These are phyloP conservation scores for Sarocladium brachiariae DNA, from an alignment of 2,329 filamentous ascomycete species.

Conservation along the genomic window DNA sequence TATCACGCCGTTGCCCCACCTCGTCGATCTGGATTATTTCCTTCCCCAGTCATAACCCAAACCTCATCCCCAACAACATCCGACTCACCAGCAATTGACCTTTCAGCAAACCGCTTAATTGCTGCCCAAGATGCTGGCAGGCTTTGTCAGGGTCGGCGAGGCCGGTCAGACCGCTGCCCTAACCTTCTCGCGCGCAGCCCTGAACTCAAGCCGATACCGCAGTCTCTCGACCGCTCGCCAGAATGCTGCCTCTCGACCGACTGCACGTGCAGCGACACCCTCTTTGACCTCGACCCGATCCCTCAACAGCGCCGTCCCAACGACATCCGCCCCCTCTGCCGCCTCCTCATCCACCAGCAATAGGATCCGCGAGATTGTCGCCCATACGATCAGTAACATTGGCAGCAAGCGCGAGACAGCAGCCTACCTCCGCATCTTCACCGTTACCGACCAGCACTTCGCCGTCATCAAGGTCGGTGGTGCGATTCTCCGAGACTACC, in stretches of 20 bases:
- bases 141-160: no score
- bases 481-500: slow-evolving; percentile 94
- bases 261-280: no score
- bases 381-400: slow-evolving; percentile 77
- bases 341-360: slow-evolving; percentile 17
- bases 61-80: no score
- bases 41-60: no score
- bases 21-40: no score
- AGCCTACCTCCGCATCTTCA: slow-evolving; percentile 97
- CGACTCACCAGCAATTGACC: no score
- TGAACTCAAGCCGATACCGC: no score
- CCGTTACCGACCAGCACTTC: slow-evolving; percentile 74
- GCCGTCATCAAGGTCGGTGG: slow-evolving; percentile 96
- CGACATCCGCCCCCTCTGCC: not conserved
- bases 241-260: no score
- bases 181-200: slow-evolving; percentile 10
- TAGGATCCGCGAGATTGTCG: slow-evolving; percentile 29
- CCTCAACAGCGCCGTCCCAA: slow-evolving; percentile 20
- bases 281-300: slow-evolving; percentile 18
- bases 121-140: no score
- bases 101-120: no score
- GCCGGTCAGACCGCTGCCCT: slow-evolving; percentile 33
- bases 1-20: no score
- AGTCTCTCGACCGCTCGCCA: no score
- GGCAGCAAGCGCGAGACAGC: slow-evolving; percentile 94